Conservation (phyloP, 306 rosid genomes). For the Psophocarpus tetragonolobus region DNA sequence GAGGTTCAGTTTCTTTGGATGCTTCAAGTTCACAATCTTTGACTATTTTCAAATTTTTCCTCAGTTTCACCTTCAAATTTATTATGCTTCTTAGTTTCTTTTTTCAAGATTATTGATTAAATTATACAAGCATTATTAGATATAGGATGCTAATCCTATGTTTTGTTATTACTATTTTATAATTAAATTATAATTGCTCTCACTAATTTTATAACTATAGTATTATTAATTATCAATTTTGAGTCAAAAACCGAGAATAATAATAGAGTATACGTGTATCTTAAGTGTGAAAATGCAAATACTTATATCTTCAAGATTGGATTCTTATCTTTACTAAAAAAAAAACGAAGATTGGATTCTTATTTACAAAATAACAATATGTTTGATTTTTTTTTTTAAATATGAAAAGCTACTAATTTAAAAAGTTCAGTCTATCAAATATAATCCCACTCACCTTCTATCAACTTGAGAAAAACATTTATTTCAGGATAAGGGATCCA, state of each 20-base stretch:
- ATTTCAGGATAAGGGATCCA: background rate
- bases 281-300: background rate
- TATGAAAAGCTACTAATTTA: background rate
- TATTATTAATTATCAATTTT: background rate
- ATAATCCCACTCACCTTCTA: background rate
- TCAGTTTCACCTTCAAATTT: background rate
- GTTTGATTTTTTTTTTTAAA: background rate
- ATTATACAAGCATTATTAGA: background rate
- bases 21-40: constrained; percentile 18
- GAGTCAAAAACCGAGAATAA: background rate
- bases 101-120: background rate
- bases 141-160: background rate
- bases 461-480: background rate
- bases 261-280: background rate
- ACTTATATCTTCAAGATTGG: background rate
- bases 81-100: background rate
- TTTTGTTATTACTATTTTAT: background rate
- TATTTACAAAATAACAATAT: background rate
- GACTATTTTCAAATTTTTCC: background rate
- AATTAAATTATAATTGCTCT: background rate
- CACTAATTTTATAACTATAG: background rate
- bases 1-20: constrained; percentile 11
- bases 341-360: background rate
- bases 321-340: background rate
- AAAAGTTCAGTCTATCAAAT: background rate